Conservation (phyloP, 306 rosid species). For the Dryas alaskensis region DNA sequence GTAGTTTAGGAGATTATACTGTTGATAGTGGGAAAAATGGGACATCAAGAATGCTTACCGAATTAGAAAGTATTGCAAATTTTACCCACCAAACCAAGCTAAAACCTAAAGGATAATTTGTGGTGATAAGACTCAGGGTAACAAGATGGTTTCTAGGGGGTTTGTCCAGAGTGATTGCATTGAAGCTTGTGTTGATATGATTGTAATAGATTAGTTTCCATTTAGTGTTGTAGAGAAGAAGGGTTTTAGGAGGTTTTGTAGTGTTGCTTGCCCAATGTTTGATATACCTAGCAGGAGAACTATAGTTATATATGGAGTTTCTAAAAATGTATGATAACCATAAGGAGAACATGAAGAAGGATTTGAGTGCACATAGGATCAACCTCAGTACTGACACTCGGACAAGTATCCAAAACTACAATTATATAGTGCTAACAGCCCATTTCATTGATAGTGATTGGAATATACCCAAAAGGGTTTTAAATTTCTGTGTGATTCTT, state of each 20-base stretch:
- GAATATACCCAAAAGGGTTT: background rate
- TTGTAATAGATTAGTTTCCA: background rate
- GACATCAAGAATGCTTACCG: background rate
- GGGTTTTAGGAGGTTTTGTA: background rate
- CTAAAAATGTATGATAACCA: background rate
- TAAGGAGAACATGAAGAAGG: background rate
- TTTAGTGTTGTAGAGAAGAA: background rate
- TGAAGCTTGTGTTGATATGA: background rate
- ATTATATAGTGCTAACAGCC: background rate
- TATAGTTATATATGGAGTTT: background rate
- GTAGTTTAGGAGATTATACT: background rate
- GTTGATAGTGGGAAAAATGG: no score
- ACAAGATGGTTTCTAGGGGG: background rate
- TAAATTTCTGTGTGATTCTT: background rate
- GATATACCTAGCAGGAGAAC: background rate
- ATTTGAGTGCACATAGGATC: background rate
- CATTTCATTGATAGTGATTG: background rate
- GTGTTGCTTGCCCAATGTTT: background rate
- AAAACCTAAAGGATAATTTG: background rate
- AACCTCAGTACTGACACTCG: background rate
- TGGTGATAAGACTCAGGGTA: background rate
- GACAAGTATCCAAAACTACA: background rate
- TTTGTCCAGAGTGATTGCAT: no score
- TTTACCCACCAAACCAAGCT: background rate
- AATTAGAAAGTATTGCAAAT: background rate